These are phyloP conservation scores for Leccinum obscurum DNA, from an alignment of 768 basidiomycete genomes.

Conservation along the genomic window DNA sequence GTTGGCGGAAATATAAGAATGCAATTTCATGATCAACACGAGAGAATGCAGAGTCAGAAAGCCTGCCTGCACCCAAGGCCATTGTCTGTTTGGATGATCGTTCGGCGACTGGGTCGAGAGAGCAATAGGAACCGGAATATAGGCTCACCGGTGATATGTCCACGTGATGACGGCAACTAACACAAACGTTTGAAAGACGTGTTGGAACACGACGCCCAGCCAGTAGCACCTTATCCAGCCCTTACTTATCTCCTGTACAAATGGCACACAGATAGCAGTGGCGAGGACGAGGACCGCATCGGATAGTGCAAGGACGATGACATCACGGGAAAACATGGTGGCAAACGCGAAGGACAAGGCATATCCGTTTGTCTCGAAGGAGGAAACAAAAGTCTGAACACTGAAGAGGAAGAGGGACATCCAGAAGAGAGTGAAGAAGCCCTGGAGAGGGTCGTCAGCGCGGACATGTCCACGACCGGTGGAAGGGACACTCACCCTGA, in stretches of 20 bases:
- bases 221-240: slow-evolving; percentile 84
- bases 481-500: slow-evolving; percentile 51
- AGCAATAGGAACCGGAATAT: neutral
- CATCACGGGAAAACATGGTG: slow-evolving; percentile 84
- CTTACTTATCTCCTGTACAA: slow-evolving; percentile 71
- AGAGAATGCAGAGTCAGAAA: slow-evolving; percentile 86
- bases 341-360: slow-evolving; percentile 81
- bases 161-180: slow-evolving; percentile 78
- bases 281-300: slow-evolving; percentile 79
- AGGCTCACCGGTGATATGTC: slow-evolving; percentile 79
- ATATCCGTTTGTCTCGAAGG: slow-evolving; percentile 75
- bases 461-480: slow-evolving; percentile 3
- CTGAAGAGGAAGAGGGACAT: slow-evolving; percentile 83
- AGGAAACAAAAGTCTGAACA: slow-evolving; percentile 72
- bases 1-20: slow-evolving; percentile 90
- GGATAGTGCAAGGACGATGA: slow-evolving; percentile 74
- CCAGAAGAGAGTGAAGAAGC: slow-evolving; percentile 97
- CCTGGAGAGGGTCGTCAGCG: slow-evolving; percentile 43
- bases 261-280: slow-evolving; percentile 80
- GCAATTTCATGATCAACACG: slow-evolving; percentile 94
- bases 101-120: neutral
- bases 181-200: slow-evolving; percentile 71
- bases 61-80: slow-evolving; percentile 98
- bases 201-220: slow-evolving; percentile 77
- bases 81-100: slow-evolving; percentile 53